Base-by-base conservation (phyloP, 257 asterid genomes). In the Solanum piurae region DNA sequence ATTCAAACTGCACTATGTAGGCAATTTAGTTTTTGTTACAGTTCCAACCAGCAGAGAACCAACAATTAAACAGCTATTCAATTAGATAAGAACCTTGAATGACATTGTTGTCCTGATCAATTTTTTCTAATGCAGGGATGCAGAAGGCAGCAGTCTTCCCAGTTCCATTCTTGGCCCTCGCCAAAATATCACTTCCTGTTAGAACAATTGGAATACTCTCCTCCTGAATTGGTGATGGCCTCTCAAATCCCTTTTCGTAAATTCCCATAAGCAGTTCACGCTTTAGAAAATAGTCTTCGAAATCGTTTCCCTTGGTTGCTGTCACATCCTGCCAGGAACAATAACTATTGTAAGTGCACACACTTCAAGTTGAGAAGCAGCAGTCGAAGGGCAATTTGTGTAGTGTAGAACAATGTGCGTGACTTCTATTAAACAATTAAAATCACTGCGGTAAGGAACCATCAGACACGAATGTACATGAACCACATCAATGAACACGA, bases 101-200 rank as follows among this genome's bases (percentile, higher is more conserved):
- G 34, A 92, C 94, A 90, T 95, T 94, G 85, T 92, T 94, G 71
- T 96, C 98, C 87, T 89, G 94, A 89, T 96, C 98, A 89, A 96
- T 96, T 92, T 95, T 96, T 89, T 96, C 99, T 87, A 96, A 87
- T 34, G 95, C 95, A 69, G 99, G 99, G 84, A 96, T 91, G 91
- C 98, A 96, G 86, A 95, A 96, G 27, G 99, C 96, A 86, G 99
- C 98, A 89, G 98, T 96, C 91, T 96, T 96, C 87, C 98, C 98
- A 3, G 98, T 96, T 90, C 98, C 98, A 88, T 96, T 95, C 90
- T 96, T 96, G 44, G 98, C 98, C 93, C 98, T 93, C 62, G 98
- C 98, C 91, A 96, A 90, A 68, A 96, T 96, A 91, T 96, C 95
- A 58, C 98, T 95, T 86, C 98, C 98, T 77, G 98, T 96, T 80